phyloP scores from a whole-genome alignment of 1,284 basidiomycete species.

The Boletus sp. region DNA sequence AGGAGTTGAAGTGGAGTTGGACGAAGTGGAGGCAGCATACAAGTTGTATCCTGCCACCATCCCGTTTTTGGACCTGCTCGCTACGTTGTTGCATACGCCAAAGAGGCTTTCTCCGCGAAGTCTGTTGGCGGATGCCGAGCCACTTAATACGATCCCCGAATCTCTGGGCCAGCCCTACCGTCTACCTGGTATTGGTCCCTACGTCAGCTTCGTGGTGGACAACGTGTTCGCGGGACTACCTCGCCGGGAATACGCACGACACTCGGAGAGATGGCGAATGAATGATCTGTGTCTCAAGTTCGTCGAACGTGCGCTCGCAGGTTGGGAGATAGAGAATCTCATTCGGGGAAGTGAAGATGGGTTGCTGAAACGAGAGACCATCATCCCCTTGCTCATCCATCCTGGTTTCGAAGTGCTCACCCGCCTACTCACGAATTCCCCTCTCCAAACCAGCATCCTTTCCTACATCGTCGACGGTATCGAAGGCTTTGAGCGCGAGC shows the following conservation, averaged over 20 bases:
- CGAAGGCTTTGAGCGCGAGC: conserved; percentile 69
- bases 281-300: conserved; percentile 84
- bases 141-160: conserved; percentile 72
- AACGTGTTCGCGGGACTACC: conserved; percentile 76
- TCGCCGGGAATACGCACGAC: conserved; percentile 68
- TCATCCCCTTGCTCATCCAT: conserved; percentile 63
- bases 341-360: conserved; percentile 49
- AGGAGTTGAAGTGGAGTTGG: conserved; percentile 77
- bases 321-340: conserved; percentile 74
- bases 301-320: conserved; percentile 78
- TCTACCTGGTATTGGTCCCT: conserved; percentile 73
- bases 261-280: conserved; percentile 82
- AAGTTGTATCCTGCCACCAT: conserved; percentile 84
- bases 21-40: conserved; percentile 79
- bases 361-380: conserved; percentile 46
- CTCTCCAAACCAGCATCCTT: conserved; percentile 69
- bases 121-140: conserved; percentile 56
- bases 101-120: conserved; percentile 62
- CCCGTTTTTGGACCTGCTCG: conserved; percentile 82
- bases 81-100: conserved; percentile 74
- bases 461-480: conserved; percentile 76
- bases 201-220: conserved; percentile 83
- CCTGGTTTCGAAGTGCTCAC: conserved; percentile 88
- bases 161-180: conserved; percentile 72
- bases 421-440: conserved; percentile 70